Percentiles rank a stretch among this genome's conserved stretches.
Evolutionary conservation across 129 eudicot genomes (phyloP).

Genomic region (Arctium minus): DNA sequence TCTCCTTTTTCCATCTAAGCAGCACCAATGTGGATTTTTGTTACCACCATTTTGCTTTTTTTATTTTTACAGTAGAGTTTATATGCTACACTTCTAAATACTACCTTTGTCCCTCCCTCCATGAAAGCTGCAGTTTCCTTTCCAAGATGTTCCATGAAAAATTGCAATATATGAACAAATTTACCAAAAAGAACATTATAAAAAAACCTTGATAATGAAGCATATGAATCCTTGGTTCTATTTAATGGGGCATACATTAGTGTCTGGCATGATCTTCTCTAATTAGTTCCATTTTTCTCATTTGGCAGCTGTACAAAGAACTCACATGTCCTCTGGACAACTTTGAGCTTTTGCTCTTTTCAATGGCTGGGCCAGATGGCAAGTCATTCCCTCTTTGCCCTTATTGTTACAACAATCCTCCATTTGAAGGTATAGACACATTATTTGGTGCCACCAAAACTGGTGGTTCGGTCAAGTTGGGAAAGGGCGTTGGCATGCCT

Average conservation of each 20-base stretch:
- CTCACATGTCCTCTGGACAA: constrained; percentile 88
- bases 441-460: constrained; percentile 63
- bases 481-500: constrained; percentile 94
- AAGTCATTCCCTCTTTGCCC: constrained; percentile 90
- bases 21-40: neutral
- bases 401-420: constrained; percentile 86
- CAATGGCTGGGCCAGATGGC: constrained; percentile 89
- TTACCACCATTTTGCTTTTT: neutral
- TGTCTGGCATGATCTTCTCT: neutral
- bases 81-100: too few species aligned
- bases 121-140: neutral
- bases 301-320: constrained; percentile 80
- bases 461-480: constrained; percentile 46
- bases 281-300: constrained; percentile 4
- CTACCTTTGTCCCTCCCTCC: neutral
- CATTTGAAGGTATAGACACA: constrained; percentile 73
- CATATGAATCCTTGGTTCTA: neutral
- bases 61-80: neutral
- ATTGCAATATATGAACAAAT: too few species aligned
- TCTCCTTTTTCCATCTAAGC: neutral
- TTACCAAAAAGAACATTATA: neutral
- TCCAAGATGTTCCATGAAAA: neutral
- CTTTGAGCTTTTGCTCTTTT: constrained; percentile 78
- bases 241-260: neutral
- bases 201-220: neutral